A percentile compares a stretch with the other conserved stretches of the same genome.
Conservation (phyloP, 1,284 basidiomycete genomes). For the Fomitopsis betulina region DNA sequence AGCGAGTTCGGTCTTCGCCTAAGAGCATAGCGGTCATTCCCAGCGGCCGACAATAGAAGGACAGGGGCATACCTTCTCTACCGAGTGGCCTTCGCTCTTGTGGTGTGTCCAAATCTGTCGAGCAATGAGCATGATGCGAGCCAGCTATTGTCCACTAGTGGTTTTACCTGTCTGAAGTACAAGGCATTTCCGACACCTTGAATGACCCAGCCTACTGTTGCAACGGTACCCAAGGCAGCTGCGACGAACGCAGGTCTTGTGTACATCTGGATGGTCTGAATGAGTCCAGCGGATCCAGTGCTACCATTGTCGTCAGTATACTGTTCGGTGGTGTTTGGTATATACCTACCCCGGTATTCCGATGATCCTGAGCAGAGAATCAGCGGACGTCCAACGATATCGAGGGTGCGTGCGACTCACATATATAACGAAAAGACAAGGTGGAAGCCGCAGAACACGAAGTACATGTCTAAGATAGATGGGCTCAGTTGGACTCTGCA, state of each 20-base stretch:
- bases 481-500: background rate
- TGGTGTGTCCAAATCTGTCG: conserved; percentile 81
- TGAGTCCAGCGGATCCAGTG: conserved; percentile 93
- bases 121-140: conserved; percentile 4
- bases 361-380: conserved; percentile 60
- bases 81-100: conserved; percentile 75
- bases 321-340: background rate
- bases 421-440: conserved; percentile 87
- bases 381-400: conserved; percentile 11
- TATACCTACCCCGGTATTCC: conserved; percentile 68
- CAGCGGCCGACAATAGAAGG: conserved; percentile 10
- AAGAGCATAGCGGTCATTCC: conserved; percentile 2
- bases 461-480: conserved; percentile 76
- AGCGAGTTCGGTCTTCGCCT: conserved; percentile 86
- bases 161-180: conserved; percentile 72
- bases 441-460: conserved; percentile 94
- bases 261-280: conserved; percentile 85
- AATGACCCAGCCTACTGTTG: conserved; percentile 84
- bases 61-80: conserved; percentile 62
- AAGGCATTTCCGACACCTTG: conserved; percentile 83
- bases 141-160: background rate
- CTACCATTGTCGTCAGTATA: conserved; percentile 32
- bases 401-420: conserved; percentile 38
- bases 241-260: conserved; percentile 60
- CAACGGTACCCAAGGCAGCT: conserved; percentile 73